Evolutionary conservation across 352 stramenopile species (phyloP).

Genomic region (Phytophthora pseudosyringae): DNA sequence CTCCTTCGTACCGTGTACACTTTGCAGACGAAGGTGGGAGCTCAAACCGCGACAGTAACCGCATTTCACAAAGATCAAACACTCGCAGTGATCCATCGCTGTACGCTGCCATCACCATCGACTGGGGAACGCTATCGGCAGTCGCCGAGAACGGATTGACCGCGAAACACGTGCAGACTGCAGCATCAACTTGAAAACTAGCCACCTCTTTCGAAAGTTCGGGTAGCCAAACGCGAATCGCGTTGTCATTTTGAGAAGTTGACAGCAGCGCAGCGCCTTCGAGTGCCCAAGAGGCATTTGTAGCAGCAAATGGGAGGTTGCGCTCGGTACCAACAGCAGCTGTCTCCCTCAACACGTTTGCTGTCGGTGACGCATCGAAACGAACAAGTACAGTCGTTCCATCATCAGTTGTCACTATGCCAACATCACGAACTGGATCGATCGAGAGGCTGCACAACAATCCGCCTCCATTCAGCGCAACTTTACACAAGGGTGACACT

Average conservation of each 20-base stretch:
- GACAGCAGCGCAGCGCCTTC: constrained; percentile 47
- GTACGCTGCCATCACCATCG: constrained; percentile 53
- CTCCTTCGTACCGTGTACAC: background rate
- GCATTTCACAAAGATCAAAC: constrained; percentile 57
- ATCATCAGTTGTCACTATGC: constrained; percentile 39
- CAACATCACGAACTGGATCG: constrained; percentile 49
- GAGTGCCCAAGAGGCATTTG: constrained; percentile 33
- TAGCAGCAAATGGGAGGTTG: background rate
- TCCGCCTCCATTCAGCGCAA: constrained; percentile 33
- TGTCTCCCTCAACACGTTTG: constrained; percentile 28
- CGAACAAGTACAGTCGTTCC: constrained; percentile 34
- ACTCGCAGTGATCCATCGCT: constrained; percentile 55
- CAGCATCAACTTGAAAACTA: constrained; percentile 37
- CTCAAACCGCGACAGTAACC: constrained; percentile 46
- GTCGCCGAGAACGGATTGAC: constrained; percentile 35
- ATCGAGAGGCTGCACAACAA: constrained; percentile 45
- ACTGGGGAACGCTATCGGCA: constrained; percentile 12
- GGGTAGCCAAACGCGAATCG: constrained; percentile 54
- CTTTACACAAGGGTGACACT: constrained; percentile 37
- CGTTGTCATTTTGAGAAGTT: constrained; percentile 18
- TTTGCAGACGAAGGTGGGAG: constrained; percentile 28
- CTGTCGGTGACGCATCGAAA: constrained; percentile 40
- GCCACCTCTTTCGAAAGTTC: constrained; percentile 47
- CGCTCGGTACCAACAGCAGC: background rate
- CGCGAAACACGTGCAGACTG: constrained; percentile 45